Percentiles rank a stretch among this genome's conserved stretches.
Evolutionary conservation across 78 protist species (phyloP).

Genomic region (Dictyostelium capitatum): DNA sequence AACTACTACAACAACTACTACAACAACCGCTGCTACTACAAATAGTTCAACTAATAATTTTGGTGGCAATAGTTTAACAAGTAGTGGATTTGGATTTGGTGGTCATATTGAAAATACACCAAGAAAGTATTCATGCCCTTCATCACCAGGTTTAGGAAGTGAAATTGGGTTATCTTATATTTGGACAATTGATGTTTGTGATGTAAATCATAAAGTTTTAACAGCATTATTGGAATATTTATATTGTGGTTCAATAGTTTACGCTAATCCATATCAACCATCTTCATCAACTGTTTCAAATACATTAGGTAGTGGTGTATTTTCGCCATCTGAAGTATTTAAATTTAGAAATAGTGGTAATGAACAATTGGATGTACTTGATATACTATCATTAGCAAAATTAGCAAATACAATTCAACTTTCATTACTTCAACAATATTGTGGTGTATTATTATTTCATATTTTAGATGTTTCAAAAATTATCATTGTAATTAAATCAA

Average conservation of each 20-base stretch:
- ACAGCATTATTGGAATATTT: conserved; percentile 47
- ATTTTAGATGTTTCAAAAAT: conserved; percentile 22
- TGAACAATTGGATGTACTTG: conserved; percentile 42
- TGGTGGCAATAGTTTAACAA: not conserved
- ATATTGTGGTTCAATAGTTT: conserved; percentile 48
- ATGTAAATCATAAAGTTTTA: conserved; percentile 33
- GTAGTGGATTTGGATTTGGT: not conserved
- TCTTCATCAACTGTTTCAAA: conserved; percentile 10
- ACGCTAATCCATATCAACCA: conserved; percentile 31
- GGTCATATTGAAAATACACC: conserved; percentile 1
- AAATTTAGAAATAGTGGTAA: not conserved
- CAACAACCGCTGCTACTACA: not conserved
- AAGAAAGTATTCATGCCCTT: conserved; percentile 36
- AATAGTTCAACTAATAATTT: not conserved
- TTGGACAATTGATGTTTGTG: conserved; percentile 65
- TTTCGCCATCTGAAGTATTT: conserved; percentile 3
- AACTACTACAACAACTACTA: not conserved
- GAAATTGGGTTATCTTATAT: not conserved
- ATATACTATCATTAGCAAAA: conserved; percentile 33
- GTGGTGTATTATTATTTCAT: conserved; percentile 26
- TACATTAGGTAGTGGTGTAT: not conserved
- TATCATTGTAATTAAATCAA: conserved; percentile 24
- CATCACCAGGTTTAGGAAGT: conserved; percentile 43
- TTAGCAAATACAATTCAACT: conserved; percentile 30
- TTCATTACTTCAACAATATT: conserved; percentile 35